Base-by-base conservation (phyloP, 305 asterid genomes). In the Coffea humblotiana region DNA sequence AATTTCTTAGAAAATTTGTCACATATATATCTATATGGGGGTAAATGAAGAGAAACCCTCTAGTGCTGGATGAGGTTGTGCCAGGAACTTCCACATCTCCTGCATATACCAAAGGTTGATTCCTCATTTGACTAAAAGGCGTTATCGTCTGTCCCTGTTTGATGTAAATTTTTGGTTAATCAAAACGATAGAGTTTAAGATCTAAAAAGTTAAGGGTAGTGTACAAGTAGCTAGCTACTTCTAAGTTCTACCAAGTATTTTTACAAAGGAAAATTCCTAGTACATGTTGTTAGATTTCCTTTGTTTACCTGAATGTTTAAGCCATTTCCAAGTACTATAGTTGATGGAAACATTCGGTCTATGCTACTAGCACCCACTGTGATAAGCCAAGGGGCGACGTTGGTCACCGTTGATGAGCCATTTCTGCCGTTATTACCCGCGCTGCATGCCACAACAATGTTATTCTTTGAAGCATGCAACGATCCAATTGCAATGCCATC, bases 311-410 rank as follows among this genome's bases (percentile, higher is more conserved):
- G 60, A 15, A 52, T 19, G 4, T 3, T 15, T 6, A 15, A 14
- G 21, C 60, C 60, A 15, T 52, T 52, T 52, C 60, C 60, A 15
- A 52, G 19, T 19, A 52, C 18, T 14, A 85, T 58, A 0, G 88
- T 85, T 3, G 91, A 85, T 2, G 77, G 66, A 64, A 88, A 86
- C 0, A 78, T 78, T n/a, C 91, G 82, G 67, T 88, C 90, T 0
- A 83, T 78, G 79, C 78, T 84, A 47, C 91, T 87, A 0, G 92
- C 92, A 19, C 85, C 92, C 16, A 89, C 90, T 0, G 90, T 80
- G 75, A 89, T 72, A 43, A 86, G 9, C 92, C 92, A 89, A 4
- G 91, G 92, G 0, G 90, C 91, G 0, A 81, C 83, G 77, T 88
- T 88, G 2, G 77, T 6, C 21, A 89, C 82, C 0, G 91, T 71